These are phyloP conservation scores for Cladophialophora psammophila DNA, from an alignment of 2,329 filamentous ascomycete species.

Conservation along the genomic window DNA sequence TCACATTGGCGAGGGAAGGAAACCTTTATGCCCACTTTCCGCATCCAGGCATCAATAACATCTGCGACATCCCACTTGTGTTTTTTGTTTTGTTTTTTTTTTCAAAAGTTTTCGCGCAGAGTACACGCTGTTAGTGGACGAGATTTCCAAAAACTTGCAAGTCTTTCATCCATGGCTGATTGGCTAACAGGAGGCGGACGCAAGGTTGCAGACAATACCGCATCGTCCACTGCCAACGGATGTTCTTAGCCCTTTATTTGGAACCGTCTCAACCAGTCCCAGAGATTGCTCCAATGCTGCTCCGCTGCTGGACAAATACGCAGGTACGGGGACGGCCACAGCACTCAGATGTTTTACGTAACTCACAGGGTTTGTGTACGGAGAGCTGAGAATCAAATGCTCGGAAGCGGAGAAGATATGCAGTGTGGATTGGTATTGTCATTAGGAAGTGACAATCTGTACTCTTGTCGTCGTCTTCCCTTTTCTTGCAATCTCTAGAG, in stretches of 20 bases:
- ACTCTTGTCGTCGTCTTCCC: background rate
- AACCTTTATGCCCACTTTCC: slow-evolving; percentile 8
- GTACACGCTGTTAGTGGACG: slow-evolving; percentile 23
- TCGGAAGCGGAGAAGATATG: no score
- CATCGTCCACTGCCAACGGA: no score
- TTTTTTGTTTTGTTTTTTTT: background rate
- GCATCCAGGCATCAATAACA: slow-evolving; percentile 80
- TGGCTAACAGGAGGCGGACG: slow-evolving; percentile 2
- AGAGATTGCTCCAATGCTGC: no score
- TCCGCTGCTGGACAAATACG: no score
- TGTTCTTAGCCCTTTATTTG: no score
- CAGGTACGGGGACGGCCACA: no score
- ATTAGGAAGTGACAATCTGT: background rate
- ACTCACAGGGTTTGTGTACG: no score
- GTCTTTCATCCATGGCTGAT: slow-evolving; percentile 12
- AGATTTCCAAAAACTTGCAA: slow-evolving; percentile 30
- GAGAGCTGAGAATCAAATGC: no score
- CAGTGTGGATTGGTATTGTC: background rate
- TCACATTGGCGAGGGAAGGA: background rate
- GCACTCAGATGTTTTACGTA: no score
- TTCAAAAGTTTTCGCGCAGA: slow-evolving; percentile 11
- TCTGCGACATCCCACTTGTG: slow-evolving; percentile 52
- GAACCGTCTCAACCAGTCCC: no score
- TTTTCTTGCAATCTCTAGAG: background rate
- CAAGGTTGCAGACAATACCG: background rate